These are phyloP conservation scores for Trichomonascaceae sp. DNA, from an alignment of 1,139 yeast genomes.

Conservation along the genomic window DNA sequence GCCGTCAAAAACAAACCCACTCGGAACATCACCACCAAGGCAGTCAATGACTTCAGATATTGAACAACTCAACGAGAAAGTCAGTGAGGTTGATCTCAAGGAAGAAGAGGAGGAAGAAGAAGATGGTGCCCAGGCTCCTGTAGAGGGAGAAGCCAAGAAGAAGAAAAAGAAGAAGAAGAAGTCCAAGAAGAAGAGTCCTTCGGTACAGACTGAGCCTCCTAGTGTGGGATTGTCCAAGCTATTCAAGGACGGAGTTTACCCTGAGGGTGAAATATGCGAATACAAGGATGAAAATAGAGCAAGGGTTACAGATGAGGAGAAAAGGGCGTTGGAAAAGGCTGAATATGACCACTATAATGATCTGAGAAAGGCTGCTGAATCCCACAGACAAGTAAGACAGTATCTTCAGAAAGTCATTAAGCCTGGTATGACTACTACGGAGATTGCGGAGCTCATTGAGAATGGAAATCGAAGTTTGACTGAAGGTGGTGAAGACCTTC, in stretches of 20 bases:
- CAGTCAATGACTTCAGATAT: neutral
- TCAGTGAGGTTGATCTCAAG: constrained; percentile 17
- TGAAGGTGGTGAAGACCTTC: constrained; percentile 55
- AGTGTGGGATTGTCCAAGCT: constrained; percentile 49
- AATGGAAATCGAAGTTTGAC: constrained; percentile 73
- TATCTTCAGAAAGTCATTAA: constrained; percentile 67
- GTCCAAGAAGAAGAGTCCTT: constrained; percentile 28
- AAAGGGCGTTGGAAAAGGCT: constrained; percentile 70
- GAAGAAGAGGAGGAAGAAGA: constrained; percentile 19
- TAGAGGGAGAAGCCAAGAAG: constrained; percentile 33
- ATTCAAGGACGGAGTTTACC: constrained; percentile 70
- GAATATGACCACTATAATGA: constrained; percentile 68
- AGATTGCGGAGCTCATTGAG: constrained; percentile 85
- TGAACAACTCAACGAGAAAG: neutral
- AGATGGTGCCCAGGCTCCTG: constrained; percentile 16
- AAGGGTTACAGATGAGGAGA: constrained; percentile 82
- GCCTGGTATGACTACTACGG: constrained; percentile 92
- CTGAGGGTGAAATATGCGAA: constrained; percentile 62
- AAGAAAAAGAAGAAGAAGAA: constrained; percentile 48
- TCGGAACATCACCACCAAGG: neutral
- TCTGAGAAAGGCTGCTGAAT: constrained; percentile 92
- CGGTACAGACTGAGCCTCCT: constrained; percentile 44
- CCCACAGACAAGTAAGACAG: constrained; percentile 84
- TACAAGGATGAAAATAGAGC: constrained; percentile 60
- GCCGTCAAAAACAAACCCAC: neutral